Percentiles rank a stretch among this genome's conserved stretches.
Conservation (phyloP, 2,329 filamentous ascomycete genomes). For the Pseudofabraea citricarpa region DNA sequence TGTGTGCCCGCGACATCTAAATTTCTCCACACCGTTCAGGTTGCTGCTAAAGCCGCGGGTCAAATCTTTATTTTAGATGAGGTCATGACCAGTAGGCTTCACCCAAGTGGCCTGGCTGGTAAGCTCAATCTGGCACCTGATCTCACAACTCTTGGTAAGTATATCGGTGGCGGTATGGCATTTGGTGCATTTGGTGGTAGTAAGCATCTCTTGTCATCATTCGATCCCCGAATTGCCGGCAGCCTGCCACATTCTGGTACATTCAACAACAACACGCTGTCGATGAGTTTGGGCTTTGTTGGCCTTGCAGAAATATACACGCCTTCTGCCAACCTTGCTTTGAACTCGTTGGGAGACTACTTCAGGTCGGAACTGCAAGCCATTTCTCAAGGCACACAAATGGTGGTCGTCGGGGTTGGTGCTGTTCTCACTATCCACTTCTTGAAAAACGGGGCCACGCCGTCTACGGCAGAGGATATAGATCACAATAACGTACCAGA, state of each 20-base stretch:
- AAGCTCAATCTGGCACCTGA: constrained; percentile 46
- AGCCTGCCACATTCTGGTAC: constrained; percentile 53
- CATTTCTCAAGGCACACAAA: constrained; percentile 3
- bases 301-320: constrained; percentile 5
- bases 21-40: constrained; percentile 8
- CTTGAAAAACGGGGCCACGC: neutral
- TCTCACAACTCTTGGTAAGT: constrained; percentile 60
- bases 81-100: constrained; percentile 61
- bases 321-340: constrained; percentile 1
- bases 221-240: constrained; percentile 39
- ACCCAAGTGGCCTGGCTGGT: constrained; percentile 41
- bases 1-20: constrained; percentile 39
- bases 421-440: constrained; percentile 6
- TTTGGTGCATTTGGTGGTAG: constrained; percentile 63
- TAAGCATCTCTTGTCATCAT: constrained; percentile 50
- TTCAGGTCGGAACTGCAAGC: constrained; percentile 3
- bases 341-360: constrained; percentile 4
- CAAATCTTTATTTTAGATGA: constrained; percentile 64
- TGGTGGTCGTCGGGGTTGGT: constrained; percentile 4
- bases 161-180: constrained; percentile 57
- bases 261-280: constrained; percentile 64
- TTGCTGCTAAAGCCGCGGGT: constrained; percentile 23
- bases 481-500: constrained; percentile 1
- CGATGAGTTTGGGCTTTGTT: constrained; percentile 33
- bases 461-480: constrained; percentile 1